phyloP scores from a whole-genome alignment of 371 early-diverging fungal species.

The Mucor plumbeus region DNA sequence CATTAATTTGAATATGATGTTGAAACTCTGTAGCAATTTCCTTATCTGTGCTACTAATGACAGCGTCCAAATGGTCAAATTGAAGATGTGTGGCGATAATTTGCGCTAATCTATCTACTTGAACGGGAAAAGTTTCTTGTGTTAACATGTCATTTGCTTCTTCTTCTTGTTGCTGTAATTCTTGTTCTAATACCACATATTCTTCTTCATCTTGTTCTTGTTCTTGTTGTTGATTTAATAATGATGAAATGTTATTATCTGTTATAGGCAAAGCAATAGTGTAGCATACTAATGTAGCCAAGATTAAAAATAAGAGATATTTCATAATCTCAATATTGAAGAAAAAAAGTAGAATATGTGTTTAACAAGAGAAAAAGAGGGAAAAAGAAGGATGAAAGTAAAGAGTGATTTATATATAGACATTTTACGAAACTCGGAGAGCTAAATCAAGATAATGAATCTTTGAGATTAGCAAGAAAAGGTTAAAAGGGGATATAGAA shows the following conservation, averaged over 20 bases:
- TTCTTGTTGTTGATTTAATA: neutral
- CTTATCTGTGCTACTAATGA: conserved; percentile 39
- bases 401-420: neutral
- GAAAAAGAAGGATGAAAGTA: neutral
- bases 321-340: conserved; percentile 2
- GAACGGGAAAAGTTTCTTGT: conserved; percentile 22
- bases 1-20: conserved; percentile 39
- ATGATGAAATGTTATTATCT: neutral
- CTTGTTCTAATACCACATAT: neutral
- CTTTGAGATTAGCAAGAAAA: neutral
- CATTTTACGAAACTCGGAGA: conserved; percentile 13
- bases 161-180: conserved; percentile 2
- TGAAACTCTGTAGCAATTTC: conserved; percentile 40
- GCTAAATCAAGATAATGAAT: conserved; percentile 12
- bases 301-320: conserved; percentile 6
- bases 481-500: neutral
- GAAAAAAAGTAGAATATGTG: neutral
- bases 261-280: conserved; percentile 14
- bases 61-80: conserved; percentile 40
- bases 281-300: neutral
- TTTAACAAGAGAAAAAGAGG: neutral
- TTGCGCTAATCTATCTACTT: conserved; percentile 29
- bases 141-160: conserved; percentile 13
- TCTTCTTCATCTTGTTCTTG: neutral
- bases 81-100: conserved; percentile 35